Base-by-base conservation (phyloP, 2,329 filamentous ascomycete genomes). In the Elsinoe arachidis region DNA sequence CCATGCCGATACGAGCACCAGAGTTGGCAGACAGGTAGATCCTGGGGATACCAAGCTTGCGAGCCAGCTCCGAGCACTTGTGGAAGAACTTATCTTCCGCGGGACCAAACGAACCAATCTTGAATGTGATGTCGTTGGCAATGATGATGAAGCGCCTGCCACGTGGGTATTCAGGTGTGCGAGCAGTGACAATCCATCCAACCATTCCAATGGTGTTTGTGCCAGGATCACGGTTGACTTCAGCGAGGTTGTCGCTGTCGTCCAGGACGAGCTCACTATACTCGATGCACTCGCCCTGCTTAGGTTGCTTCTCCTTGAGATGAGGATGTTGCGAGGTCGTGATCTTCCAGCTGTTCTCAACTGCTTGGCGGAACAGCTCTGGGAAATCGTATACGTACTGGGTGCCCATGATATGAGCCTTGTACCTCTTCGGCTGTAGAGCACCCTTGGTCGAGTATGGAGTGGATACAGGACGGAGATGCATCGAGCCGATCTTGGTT, bases 331-430 rank as follows among this genome's bases (percentile, higher is more conserved):
- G 85, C 71, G 85, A 83, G 62, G 88, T 80, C 58, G 85, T 84
- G 72, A 86, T 85, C 68, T 78, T 76, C 93, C 93, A 99, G 74
- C 83, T 88, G 80, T 96, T 96, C 78, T 96, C 90, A 70, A 96
- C 90, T 44, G 93, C 90, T 75, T 97, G 93, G 69, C 93, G 85
- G 87, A 99, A 99, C 51, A 99, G 85, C 80, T 99, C 93, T 30
- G 93, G 93, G 86, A 99, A 99, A 74, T 99, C 93, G 72, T 99
- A 99, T 56, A 97, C 93, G 71, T 96, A 99, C 75, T 99, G 93
- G 26, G 93, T 99, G 63, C 93, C 93, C 91, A 99, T 96, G 61
- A 97, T 79, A 72, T 99, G 93, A 64, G 93, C 93, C 86, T 96
- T 96, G 85, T 99, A 97, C 66, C 93, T 85, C 85, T 97, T 97